Evolutionary conservation across 2,329 filamentous ascomycete genomes (phyloP).

Genomic region (Purpureocillium lavendulum): DNA sequence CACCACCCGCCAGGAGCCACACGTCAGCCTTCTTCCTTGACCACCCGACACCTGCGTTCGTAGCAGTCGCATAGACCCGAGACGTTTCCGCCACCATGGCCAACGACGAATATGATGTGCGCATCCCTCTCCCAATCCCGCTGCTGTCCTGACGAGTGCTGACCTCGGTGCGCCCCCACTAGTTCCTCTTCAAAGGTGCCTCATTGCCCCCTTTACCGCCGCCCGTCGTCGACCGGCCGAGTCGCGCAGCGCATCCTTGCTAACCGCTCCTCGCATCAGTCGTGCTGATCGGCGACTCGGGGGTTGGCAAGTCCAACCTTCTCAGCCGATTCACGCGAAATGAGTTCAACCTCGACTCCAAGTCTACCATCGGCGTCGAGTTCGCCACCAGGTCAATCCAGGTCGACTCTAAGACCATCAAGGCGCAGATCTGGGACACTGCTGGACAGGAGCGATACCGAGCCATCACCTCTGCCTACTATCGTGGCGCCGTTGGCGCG

Average conservation of each 20-base stretch:
- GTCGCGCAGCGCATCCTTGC: constrained; percentile 12
- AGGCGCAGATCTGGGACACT: constrained; percentile 99
- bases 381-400: constrained; percentile 98
- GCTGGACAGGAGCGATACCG: constrained; percentile 98
- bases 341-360: constrained; percentile 99
- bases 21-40: neutral
- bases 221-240: constrained; percentile 6
- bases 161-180: constrained; percentile 21
- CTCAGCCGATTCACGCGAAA: constrained; percentile 99
- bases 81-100: constrained; percentile 58
- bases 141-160: constrained; percentile 17
- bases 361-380: constrained; percentile 99
- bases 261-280: constrained; percentile 46
- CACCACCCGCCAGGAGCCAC: neutral
- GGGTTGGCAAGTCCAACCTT: constrained; percentile 99
- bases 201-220: constrained; percentile 16
- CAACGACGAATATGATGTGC: constrained; percentile 99
- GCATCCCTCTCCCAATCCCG: constrained; percentile 27
- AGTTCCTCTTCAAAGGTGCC: constrained; percentile 99
- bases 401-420: constrained; percentile 99
- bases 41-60: constrained; percentile 1
- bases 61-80: neutral
- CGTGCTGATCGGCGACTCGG: constrained; percentile 97
- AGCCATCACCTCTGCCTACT: constrained; percentile 98
- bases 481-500: constrained; percentile 92